Conservation (phyloP, 345 rosid species). For the Hibiscus tridactylites region DNA sequence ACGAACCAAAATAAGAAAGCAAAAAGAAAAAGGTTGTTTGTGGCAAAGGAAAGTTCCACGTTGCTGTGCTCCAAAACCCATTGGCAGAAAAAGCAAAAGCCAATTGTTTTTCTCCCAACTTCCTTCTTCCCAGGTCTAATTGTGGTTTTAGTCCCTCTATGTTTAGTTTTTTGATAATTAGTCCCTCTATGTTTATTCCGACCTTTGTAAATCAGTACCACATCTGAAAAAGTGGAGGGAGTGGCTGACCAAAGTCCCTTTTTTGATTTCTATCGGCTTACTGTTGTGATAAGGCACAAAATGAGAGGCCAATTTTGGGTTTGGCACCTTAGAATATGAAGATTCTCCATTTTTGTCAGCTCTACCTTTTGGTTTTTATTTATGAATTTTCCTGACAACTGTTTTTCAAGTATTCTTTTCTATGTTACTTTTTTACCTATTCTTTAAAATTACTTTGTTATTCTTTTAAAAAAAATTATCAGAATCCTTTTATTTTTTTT, state of each 20-base stretch:
- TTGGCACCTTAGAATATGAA: background rate
- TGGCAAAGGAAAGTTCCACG: conserved; percentile 5
- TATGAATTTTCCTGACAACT: background rate
- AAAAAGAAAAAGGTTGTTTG: background rate
- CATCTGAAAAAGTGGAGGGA: background rate
- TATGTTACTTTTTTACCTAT: background rate
- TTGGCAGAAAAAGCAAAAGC: conserved; percentile 1
- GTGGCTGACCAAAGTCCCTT: background rate
- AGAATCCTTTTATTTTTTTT: background rate
- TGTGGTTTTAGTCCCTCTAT: background rate
- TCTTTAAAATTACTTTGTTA: background rate
- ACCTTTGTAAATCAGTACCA: too few species aligned
- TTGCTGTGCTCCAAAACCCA: background rate
- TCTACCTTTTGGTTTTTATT: background rate
- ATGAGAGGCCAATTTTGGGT: conserved; percentile 14
- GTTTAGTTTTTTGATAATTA: too few species aligned
- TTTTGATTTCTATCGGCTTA: background rate
- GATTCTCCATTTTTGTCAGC: conserved; percentile 6
- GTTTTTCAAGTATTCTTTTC: background rate
- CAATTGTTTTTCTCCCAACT: background rate
- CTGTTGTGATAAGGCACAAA: conserved; percentile 19
- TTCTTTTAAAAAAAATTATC: too few species aligned
- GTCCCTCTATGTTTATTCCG: too few species aligned
- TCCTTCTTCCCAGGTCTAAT: background rate
- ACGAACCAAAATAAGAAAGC: background rate